Evolutionary conservation across 306 rosid species (phyloP), one percentile per base, ranked within the genome.

Genomic region (Cucumis sativus): DNA sequence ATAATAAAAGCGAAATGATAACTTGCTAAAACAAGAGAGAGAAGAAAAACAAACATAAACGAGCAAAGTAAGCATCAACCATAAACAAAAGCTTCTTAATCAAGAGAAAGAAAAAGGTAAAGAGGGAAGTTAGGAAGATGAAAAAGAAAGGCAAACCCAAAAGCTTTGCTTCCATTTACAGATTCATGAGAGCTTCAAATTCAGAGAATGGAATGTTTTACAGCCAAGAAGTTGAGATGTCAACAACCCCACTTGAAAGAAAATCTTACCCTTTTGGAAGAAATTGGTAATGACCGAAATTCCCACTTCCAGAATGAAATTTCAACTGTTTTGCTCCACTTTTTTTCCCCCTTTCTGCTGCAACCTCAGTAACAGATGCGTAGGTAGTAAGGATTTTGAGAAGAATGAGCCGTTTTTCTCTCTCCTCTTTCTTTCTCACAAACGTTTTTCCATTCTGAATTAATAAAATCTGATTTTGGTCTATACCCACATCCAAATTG

Each of bases 111-210:
- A 79, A 84, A 78, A 87, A 84, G 86, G 70, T 47, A 62, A 52
- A 79, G 83, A 8, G 80, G 66, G 52, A 17, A 23, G 74, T 65
- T 54, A 33, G 80, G 85, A 77, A 83, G 78, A 68, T 84, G 69
- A 78, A 84, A 71, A 81, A 63, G 83, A 80, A 86, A 90, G 84
- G 87, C 57, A 76, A 77, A 64, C 74, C 49, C 76, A 78, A 86
- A 84, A 81, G 81, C 83, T 84, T 89, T 91, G 96, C 97, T 91
- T 91, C 92, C 85, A 85, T 84, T 86, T 87, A 37, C 90, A 87
- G 91, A 80, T 85, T 90, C 92, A 84, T 60, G 57, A 30, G 21
- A 28, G 70, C 70, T 52, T 57, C 54, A 65, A 65, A 74, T 47
- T 76, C 56, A 33, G 30, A 58, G 12, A 47, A 75, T 82, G 80